Conservation (phyloP, 371 early-diverging fungal species). For the Rhizopus delemar region DNA sequence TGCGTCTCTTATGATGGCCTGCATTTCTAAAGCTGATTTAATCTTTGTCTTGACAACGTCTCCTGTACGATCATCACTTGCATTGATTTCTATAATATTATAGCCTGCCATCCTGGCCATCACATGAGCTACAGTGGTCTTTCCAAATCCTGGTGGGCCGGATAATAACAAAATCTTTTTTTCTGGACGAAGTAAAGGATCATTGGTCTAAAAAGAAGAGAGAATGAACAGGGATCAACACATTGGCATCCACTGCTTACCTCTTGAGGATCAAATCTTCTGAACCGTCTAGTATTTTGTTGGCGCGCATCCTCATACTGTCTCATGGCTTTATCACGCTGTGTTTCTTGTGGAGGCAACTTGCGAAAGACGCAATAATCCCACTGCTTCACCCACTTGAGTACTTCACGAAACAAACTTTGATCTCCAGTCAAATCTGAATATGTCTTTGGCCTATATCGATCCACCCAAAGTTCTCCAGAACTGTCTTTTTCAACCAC, state of each 20-base stretch:
- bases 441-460: conserved; percentile 82
- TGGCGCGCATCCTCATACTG: conserved; percentile 35
- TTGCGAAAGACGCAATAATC: conserved; percentile 90
- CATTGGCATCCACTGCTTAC: conserved; percentile 7
- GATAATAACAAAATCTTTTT: conserved; percentile 86
- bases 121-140: conserved; percentile 97
- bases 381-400: conserved; percentile 96
- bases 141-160: conserved; percentile 98
- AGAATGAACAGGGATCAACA: background rate
- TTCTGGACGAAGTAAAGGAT: conserved; percentile 64
- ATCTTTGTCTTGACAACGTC: conserved; percentile 72
- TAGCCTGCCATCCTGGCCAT: conserved; percentile 93
- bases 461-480: conserved; percentile 83
- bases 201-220: conserved; percentile 30
- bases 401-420: conserved; percentile 80
- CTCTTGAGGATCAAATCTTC: conserved; percentile 15
- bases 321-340: conserved; percentile 36
- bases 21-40: conserved; percentile 73
- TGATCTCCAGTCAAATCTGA: conserved; percentile 94
- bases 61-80: conserved; percentile 95
- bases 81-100: conserved; percentile 95
- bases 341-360: conserved; percentile 24
- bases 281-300: conserved; percentile 9
- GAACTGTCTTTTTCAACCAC: conserved; percentile 17
- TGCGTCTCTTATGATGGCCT: conserved; percentile 58